These are phyloP conservation scores for Chalciporus piperatoides DNA, from an alignment of 1,284 basidiomycete genomes.

Conservation along the genomic window DNA sequence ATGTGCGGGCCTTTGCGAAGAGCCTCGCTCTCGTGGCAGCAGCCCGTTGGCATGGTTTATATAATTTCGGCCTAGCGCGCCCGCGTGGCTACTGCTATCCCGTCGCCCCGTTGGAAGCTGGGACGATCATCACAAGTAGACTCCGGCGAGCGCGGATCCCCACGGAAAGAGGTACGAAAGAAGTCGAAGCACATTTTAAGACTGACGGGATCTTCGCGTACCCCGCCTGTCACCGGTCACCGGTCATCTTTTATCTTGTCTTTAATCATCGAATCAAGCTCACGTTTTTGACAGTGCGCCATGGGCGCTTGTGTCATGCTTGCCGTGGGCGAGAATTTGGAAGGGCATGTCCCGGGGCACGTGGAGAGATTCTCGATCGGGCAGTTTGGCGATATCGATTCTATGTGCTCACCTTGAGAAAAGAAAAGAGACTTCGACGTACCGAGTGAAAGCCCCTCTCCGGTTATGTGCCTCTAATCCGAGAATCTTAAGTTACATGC, in stretches of 20 bases:
- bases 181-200: neutral
- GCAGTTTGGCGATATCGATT: neutral
- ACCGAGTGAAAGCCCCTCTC: too few species aligned
- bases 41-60: too few species aligned
- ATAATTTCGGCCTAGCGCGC: too few species aligned
- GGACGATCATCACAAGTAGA: too few species aligned
- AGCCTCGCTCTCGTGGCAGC: too few species aligned
- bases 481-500: too few species aligned
- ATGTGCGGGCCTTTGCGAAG: too few species aligned
- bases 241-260: too few species aligned
- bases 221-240: slow-evolving; percentile 11
- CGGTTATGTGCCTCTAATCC: too few species aligned
- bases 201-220: slow-evolving; percentile 11
- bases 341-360: neutral
- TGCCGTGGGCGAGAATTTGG: neutral
- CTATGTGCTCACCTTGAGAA: neutral
- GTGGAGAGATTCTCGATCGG: neutral
- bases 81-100: too few species aligned
- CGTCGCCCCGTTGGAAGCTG: too few species aligned
- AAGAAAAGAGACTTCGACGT: neutral
- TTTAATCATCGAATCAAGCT: neutral
- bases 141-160: slow-evolving; percentile 4
- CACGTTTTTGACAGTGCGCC: neutral
- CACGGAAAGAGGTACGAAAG: too few species aligned
- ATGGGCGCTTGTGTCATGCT: neutral